Evolutionary conservation across 768 basidiomycete species (phyloP).

Genomic region (Lactifluus subvellereus): DNA sequence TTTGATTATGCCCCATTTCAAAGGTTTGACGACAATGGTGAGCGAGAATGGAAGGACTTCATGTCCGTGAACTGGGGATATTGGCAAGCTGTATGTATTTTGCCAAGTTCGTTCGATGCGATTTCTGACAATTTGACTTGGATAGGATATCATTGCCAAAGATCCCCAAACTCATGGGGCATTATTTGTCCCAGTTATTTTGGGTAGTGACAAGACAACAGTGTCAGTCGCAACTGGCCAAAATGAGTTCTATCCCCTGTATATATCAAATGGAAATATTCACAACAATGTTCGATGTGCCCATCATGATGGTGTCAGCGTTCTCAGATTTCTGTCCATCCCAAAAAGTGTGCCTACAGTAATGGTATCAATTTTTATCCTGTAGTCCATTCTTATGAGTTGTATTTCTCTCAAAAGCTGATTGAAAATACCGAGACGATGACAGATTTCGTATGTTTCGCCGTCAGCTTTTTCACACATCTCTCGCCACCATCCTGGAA

Average conservation of each 20-base stretch:
- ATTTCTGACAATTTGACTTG: too few relatives aligned
- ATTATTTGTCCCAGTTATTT: slow-evolving; percentile 23
- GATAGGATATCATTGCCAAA: slow-evolving; percentile 2
- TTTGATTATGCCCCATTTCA: too few relatives aligned
- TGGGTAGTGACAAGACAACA: slow-evolving; percentile 30
- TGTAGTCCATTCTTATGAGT: too few relatives aligned
- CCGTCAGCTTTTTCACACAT: slow-evolving; percentile 23
- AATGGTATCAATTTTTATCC: too few relatives aligned
- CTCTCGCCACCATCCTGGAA: too few relatives aligned
- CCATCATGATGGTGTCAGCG: slow-evolving; percentile 27
- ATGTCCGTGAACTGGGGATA: too few relatives aligned
- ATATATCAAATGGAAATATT: slow-evolving; percentile 27
- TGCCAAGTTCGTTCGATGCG: too few relatives aligned
- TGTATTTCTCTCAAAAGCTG: background rate
- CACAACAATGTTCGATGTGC: slow-evolving; percentile 25
- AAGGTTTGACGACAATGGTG: too few relatives aligned
- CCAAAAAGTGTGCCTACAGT: slow-evolving; percentile 30
- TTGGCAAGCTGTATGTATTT: too few relatives aligned
- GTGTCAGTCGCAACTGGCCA: slow-evolving; percentile 28
- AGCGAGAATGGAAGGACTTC: too few relatives aligned
- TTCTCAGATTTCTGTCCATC: slow-evolving; percentile 29
- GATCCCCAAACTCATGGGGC: slow-evolving; percentile 14
- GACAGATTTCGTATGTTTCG: slow-evolving; percentile 22
- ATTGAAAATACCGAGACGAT: slow-evolving; percentile 12
- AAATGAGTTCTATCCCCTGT: slow-evolving; percentile 27